Evolutionary conservation across 768 basidiomycete species (phyloP).

Genomic region (Exidia glandulosa): DNA sequence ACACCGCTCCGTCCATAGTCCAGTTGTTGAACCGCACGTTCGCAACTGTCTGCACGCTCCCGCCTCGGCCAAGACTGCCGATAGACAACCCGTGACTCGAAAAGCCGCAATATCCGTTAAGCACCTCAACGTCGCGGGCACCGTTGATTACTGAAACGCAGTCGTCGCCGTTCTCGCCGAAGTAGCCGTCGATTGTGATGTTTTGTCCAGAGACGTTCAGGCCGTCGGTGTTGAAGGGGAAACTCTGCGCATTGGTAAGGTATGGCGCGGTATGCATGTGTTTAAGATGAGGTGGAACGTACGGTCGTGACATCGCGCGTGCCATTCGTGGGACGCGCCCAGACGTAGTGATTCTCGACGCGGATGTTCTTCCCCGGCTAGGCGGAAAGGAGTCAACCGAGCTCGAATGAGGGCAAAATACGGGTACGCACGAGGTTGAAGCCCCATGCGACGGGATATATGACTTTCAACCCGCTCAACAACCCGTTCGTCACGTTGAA

Average conservation of each 20-base stretch:
- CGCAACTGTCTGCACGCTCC: constrained; percentile 29
- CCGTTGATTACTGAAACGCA: constrained; percentile 38
- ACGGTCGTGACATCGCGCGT: constrained; percentile 26
- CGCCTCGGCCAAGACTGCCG: constrained; percentile 33
- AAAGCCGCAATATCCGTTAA: constrained; percentile 35
- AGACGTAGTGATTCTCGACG: constrained; percentile 30
- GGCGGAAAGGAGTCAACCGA: neutral
- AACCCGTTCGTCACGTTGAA: constrained; percentile 36
- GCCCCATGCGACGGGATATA: constrained; percentile 41
- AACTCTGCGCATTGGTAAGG: constrained; percentile 16
- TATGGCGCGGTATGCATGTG: too few relatives aligned
- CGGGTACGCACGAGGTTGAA: constrained; percentile 20
- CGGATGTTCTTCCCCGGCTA: constrained; percentile 26
- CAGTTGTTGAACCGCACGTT: constrained; percentile 38
- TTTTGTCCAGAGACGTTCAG: constrained; percentile 14
- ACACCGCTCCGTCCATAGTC: constrained; percentile 39
- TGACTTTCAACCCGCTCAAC: constrained; percentile 28
- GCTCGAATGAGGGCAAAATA: neutral
- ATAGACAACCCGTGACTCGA: constrained; percentile 39
- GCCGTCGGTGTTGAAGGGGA: constrained; percentile 35
- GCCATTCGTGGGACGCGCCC: constrained; percentile 29
- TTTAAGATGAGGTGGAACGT: constrained; percentile 4
- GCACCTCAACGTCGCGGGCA: constrained; percentile 32
- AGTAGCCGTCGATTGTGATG: constrained; percentile 19
- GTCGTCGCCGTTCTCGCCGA: constrained; percentile 38